These are phyloP conservation scores for Suhomyces panamericanus DNA, from an alignment of 1,139 yeast genomes.

Conservation along the genomic window DNA sequence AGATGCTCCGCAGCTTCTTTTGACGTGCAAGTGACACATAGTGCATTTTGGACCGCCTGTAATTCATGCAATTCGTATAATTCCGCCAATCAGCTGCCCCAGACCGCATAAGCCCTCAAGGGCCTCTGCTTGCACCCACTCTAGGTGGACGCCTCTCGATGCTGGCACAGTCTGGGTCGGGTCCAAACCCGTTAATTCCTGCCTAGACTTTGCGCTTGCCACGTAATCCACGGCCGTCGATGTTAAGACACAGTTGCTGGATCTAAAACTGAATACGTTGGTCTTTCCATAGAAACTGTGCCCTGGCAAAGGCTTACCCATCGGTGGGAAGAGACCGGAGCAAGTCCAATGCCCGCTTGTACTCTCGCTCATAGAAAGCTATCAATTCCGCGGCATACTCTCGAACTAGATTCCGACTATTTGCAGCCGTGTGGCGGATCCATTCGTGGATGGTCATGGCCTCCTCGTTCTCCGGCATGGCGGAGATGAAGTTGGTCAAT, in stretches of 20 bases:
- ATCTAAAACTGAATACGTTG: too few species aligned
- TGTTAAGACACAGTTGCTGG: too few species aligned
- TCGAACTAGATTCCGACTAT: slow-evolving; percentile 35
- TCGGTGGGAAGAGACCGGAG: slow-evolving; percentile 30
- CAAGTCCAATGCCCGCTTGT: slow-evolving; percentile 40
- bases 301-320: neutral
- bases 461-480: slow-evolving; percentile 70
- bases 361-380: slow-evolving; percentile 41
- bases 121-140: too few species aligned
- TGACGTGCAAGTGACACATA: neutral
- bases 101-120: neutral
- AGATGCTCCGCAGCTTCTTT: neutral
- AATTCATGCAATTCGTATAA: neutral
- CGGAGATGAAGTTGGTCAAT: slow-evolving; percentile 60
- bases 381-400: slow-evolving; percentile 51
- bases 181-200: too few species aligned
- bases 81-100: neutral
- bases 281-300: too few species aligned
- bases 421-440: slow-evolving; percentile 54
- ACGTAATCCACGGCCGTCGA: too few species aligned
- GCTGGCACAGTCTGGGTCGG: too few species aligned
- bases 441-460: slow-evolving; percentile 71
- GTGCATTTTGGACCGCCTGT: too few species aligned
- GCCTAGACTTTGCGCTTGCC: too few species aligned
- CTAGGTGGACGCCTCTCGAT: too few species aligned